Evolutionary conservation across 2,329 filamentous ascomycete genomes (phyloP).

Genomic region (Cercospora nicotianae): DNA sequence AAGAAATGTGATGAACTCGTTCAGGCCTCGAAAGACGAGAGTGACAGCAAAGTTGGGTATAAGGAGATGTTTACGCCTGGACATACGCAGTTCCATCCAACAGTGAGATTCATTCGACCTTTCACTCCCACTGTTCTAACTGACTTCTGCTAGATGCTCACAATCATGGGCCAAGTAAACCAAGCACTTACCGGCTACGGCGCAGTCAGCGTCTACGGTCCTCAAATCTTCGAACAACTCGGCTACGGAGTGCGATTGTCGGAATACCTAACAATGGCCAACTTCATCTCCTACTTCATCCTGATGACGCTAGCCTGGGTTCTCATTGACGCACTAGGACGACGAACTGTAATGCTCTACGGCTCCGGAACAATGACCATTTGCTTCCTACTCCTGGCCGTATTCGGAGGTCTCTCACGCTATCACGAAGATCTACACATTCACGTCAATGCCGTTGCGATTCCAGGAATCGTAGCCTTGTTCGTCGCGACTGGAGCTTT

Average conservation of each 20-base stretch:
- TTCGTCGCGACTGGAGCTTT: slow-evolving; percentile 62
- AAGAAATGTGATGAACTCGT: slow-evolving; percentile 53
- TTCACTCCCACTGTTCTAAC: not conserved
- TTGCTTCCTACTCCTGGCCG: slow-evolving; percentile 54
- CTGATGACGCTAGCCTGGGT: slow-evolving; percentile 64
- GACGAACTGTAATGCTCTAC: slow-evolving; percentile 55
- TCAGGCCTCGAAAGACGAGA: slow-evolving; percentile 53
- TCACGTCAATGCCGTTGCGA: slow-evolving; percentile 46
- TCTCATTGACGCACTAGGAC: slow-evolving; percentile 57
- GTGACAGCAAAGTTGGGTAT: slow-evolving; percentile 50
- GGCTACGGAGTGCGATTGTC: slow-evolving; percentile 54
- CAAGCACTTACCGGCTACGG: slow-evolving; percentile 56
- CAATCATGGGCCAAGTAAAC: slow-evolving; percentile 63
- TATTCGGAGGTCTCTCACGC: slow-evolving; percentile 53
- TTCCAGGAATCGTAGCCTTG: slow-evolving; percentile 54
- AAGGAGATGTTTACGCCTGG: slow-evolving; percentile 58
- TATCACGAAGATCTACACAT: slow-evolving; percentile 43
- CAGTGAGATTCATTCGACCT: slow-evolving; percentile 26
- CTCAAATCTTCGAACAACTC: slow-evolving; percentile 63
- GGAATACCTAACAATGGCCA: slow-evolving; percentile 60
- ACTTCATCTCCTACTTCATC: slow-evolving; percentile 62
- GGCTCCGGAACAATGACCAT: slow-evolving; percentile 52
- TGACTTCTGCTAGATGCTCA: slow-evolving; percentile 45
- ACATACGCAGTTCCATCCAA: slow-evolving; percentile 60
- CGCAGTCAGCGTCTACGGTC: slow-evolving; percentile 62